Evolutionary conservation across 1,284 basidiomycete species (phyloP).

Genomic region (Tilletia walkeri): DNA sequence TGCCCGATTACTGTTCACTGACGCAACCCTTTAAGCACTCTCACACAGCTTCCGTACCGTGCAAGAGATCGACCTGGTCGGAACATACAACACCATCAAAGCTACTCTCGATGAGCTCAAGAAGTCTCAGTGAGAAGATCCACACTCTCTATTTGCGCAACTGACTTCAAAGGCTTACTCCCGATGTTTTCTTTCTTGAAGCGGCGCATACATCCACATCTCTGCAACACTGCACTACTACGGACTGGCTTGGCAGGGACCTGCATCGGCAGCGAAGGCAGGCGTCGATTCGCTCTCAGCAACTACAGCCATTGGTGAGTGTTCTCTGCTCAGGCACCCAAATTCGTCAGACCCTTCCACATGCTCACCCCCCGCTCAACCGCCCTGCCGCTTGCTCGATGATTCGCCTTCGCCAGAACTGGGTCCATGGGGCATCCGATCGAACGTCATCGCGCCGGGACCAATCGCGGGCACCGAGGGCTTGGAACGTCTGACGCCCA

Average conservation of each 20-base stretch:
- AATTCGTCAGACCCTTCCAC: too few relatives aligned
- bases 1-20: too few relatives aligned
- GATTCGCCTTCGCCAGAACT: conserved; percentile 6
- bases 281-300: conserved; percentile 75
- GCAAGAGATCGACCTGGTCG: conserved; percentile 87
- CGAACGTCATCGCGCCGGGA: conserved; percentile 85
- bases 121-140: conserved; percentile 16
- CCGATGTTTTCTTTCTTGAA: background rate
- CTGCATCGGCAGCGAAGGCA: conserved; percentile 92
- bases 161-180: background rate
- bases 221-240: conserved; percentile 85
- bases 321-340: background rate
- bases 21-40: conserved; percentile 64
- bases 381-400: background rate
- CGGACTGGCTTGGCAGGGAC: conserved; percentile 85
- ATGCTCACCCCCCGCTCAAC: too few relatives aligned
- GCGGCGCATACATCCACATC: conserved; percentile 83
- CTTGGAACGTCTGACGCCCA: conserved; percentile 68
- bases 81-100: conserved; percentile 91
- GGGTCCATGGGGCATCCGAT: conserved; percentile 71
- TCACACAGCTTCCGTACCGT: conserved; percentile 72
- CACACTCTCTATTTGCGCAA: background rate
- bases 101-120: conserved; percentile 63
- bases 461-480: conserved; percentile 84
- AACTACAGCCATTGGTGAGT: conserved; percentile 7